Conservation (phyloP, 768 basidiomycete genomes). For the Russula earlei region DNA sequence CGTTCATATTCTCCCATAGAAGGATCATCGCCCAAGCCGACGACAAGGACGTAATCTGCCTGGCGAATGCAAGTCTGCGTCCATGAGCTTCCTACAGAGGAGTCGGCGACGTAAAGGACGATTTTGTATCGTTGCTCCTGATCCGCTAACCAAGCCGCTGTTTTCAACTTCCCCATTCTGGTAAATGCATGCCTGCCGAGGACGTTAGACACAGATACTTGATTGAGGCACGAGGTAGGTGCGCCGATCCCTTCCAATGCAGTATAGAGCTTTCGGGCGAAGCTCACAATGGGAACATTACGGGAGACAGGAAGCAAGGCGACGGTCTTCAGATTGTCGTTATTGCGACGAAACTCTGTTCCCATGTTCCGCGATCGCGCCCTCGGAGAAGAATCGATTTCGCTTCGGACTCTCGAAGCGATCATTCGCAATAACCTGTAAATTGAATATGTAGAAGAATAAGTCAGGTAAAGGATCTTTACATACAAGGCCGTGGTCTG, state of each 20-base stretch:
- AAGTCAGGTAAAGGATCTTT: constrained; percentile 20
- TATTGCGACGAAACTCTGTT: constrained; percentile 63
- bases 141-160: constrained; percentile 89
- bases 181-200: constrained; percentile 94
- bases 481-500: constrained; percentile 72
- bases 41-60: constrained; percentile 91
- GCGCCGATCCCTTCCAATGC: constrained; percentile 93
- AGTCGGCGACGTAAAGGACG: constrained; percentile 94
- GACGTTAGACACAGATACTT: constrained; percentile 84
- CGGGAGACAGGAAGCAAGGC: constrained; percentile 84
- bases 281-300: constrained; percentile 80
- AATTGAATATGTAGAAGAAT: neutral
- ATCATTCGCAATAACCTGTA: constrained; percentile 74
- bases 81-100: constrained; percentile 92
- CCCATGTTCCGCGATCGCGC: constrained; percentile 42
- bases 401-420: constrained; percentile 81
- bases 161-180: constrained; percentile 94
- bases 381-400: constrained; percentile 56
- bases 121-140: constrained; percentile 89
- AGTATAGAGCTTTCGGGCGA: constrained; percentile 79
- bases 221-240: constrained; percentile 85
- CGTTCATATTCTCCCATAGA: constrained; percentile 91
- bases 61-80: constrained; percentile 97
- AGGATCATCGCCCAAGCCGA: constrained; percentile 90
- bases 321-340: constrained; percentile 87